Conservation (phyloP, 2,329 filamentous ascomycete genomes). For the Trichoderma asperellum region DNA sequence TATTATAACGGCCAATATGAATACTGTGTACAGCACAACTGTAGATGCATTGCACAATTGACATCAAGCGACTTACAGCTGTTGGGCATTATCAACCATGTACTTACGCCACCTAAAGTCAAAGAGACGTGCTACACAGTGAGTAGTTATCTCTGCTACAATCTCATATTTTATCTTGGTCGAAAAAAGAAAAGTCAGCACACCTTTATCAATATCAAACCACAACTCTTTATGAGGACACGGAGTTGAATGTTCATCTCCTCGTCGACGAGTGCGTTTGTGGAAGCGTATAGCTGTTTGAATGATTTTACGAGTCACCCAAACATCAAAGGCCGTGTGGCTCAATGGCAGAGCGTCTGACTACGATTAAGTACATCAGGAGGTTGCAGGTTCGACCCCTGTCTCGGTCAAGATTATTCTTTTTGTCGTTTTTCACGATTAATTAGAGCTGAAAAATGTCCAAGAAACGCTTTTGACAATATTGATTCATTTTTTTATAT, state of each 20-base stretch:
- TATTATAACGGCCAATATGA: not conserved
- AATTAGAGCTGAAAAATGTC: not conserved
- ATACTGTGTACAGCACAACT: not conserved
- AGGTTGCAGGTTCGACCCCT: conserved; percentile 29
- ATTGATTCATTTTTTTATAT: not conserved
- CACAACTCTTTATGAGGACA: not conserved
- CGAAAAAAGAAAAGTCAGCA: not conserved
- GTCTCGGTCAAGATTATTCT: conserved; percentile 21
- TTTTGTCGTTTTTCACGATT: not conserved
- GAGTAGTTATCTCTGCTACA: not conserved
- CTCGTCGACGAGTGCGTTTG: too few relatives aligned
- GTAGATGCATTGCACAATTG: not conserved
- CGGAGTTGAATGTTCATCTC: too few relatives aligned
- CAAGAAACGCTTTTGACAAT: not conserved
- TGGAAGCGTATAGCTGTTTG: not conserved
- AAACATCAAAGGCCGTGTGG: conserved; percentile 24
- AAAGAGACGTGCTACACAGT: not conserved
- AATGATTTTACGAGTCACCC: not conserved
- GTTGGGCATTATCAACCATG: not conserved
- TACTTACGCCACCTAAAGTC: not conserved
- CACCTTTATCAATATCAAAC: not conserved
- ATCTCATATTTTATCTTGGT: not conserved
- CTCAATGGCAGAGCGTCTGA: conserved; percentile 29
- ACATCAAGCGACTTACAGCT: not conserved
- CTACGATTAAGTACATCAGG: conserved; percentile 28